A percentile compares a stretch with the other conserved stretches of the same genome.
These are phyloP conservation scores for Lichtheimia hyalospora DNA, from an alignment of 371 early-diverging fungal species.

Conservation along the genomic window DNA sequence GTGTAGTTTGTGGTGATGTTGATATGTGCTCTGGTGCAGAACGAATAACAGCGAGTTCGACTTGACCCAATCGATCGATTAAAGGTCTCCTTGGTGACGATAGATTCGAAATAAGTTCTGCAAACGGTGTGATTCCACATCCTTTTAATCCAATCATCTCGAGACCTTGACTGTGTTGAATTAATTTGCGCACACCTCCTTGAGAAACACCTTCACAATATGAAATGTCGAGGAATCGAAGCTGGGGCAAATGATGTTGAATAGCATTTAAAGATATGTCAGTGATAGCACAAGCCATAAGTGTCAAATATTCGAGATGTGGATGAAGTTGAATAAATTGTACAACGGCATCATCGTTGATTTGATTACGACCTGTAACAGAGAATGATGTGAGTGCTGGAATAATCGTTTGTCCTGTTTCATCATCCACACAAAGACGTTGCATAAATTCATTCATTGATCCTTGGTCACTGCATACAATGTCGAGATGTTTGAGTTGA, in stretches of 20 bases:
- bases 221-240: constrained; percentile 37
- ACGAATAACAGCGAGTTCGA: constrained; percentile 9
- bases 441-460: constrained; percentile 7
- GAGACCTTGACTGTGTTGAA: constrained; percentile 20
- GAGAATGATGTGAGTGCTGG: constrained; percentile 34
- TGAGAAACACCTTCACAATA: constrained; percentile 28
- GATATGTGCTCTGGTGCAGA: not conserved
- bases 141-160: constrained; percentile 38
- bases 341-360: constrained; percentile 30
- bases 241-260: constrained; percentile 15
- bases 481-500: constrained; percentile 29
- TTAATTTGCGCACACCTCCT: constrained; percentile 27
- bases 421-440: constrained; percentile 20
- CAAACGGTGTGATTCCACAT: constrained; percentile 17
- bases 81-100: constrained; percentile 1
- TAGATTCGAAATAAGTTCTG: not conserved
- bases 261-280: constrained; percentile 33
- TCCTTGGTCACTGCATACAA: constrained; percentile 36
- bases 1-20: no score
- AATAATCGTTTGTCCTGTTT: constrained; percentile 4
- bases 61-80: constrained; percentile 9
- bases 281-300: constrained; percentile 42
- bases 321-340: constrained; percentile 37
- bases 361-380: constrained; percentile 30
- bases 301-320: constrained; percentile 22